Conservation (phyloP, 2,329 filamentous ascomycete species). For the Ascochyta clinopodiicola region DNA sequence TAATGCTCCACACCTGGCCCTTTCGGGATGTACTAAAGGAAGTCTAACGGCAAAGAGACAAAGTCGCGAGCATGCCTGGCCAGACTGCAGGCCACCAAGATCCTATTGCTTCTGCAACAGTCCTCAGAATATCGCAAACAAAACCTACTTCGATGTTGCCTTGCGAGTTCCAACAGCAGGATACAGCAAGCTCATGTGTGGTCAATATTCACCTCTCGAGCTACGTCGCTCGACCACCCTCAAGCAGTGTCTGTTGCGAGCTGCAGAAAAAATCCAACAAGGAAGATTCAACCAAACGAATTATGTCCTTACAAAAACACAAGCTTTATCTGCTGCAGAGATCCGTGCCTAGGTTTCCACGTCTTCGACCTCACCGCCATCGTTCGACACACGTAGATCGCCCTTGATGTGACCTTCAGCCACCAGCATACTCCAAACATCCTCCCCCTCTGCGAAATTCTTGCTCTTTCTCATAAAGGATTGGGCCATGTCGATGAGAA, state of each 20-base stretch:
- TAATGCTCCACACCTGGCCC: constrained; percentile 10
- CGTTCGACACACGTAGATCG: no score
- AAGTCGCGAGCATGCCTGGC: constrained; percentile 12
- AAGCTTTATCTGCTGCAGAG: no score
- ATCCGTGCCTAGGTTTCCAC: no score
- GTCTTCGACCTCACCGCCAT: no score
- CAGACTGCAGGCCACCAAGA: constrained; percentile 6
- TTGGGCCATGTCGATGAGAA: constrained; percentile 2
- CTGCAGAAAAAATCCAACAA: background rate
- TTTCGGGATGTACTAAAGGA: constrained; percentile 4
- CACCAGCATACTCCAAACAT: background rate
- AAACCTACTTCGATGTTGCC: constrained; percentile 4
- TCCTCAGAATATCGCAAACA: background rate
- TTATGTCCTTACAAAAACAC: no score
- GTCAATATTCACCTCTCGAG: background rate
- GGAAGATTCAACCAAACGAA: no score
- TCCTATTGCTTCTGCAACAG: background rate
- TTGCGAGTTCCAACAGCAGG: constrained; percentile 1
- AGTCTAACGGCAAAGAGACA: constrained; percentile 5
- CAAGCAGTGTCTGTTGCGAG: background rate
- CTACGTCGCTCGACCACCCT: background rate
- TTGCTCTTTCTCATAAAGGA: constrained; percentile 5
- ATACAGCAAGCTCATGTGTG: background rate
- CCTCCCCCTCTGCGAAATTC: background rate
- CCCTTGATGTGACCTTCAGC: background rate